These are phyloP conservation scores for Pseudocercospora eumusae DNA, from an alignment of 2,329 filamentous ascomycete genomes.

Conservation along the genomic window DNA sequence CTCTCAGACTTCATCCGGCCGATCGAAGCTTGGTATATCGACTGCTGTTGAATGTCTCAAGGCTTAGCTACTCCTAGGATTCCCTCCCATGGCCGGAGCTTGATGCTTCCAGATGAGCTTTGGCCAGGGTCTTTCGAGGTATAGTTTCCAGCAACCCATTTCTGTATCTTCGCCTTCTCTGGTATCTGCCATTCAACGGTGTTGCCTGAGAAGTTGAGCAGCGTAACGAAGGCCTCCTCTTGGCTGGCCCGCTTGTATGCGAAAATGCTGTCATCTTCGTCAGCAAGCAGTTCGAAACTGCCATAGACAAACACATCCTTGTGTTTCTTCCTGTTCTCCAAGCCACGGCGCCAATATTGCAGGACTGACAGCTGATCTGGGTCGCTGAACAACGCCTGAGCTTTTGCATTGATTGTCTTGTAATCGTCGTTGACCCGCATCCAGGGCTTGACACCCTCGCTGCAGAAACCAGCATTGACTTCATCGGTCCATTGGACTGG, in stretches of 20 bases:
- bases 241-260: slow-evolving; percentile 39
- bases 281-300: slow-evolving; percentile 55
- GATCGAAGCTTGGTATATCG: background rate
- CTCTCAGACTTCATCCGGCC: background rate
- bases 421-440: slow-evolving; percentile 62
- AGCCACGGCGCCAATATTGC: slow-evolving; percentile 61
- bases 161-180: slow-evolving; percentile 35
- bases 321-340: slow-evolving; percentile 58
- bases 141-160: slow-evolving; percentile 43
- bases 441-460: slow-evolving; percentile 55
- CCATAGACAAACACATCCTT: slow-evolving; percentile 64
- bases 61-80: slow-evolving; percentile 33
- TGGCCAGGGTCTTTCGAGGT: slow-evolving; percentile 33
- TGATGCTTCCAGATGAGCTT: slow-evolving; percentile 32
- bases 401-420: slow-evolving; percentile 57
- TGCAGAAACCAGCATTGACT: slow-evolving; percentile 64
- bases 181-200: slow-evolving; percentile 41
- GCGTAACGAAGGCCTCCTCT: slow-evolving; percentile 38
- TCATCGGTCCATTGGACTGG: slow-evolving; percentile 66
- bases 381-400: slow-evolving; percentile 46
- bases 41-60: background rate
- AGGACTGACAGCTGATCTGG: slow-evolving; percentile 51
- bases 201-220: slow-evolving; percentile 41
- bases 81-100: slow-evolving; percentile 40
- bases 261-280: slow-evolving; percentile 60